These are phyloP conservation scores for Trichoderma reesei DNA, from an alignment of 495 filamentous ascomycete genomes.

Conservation along the genomic window DNA sequence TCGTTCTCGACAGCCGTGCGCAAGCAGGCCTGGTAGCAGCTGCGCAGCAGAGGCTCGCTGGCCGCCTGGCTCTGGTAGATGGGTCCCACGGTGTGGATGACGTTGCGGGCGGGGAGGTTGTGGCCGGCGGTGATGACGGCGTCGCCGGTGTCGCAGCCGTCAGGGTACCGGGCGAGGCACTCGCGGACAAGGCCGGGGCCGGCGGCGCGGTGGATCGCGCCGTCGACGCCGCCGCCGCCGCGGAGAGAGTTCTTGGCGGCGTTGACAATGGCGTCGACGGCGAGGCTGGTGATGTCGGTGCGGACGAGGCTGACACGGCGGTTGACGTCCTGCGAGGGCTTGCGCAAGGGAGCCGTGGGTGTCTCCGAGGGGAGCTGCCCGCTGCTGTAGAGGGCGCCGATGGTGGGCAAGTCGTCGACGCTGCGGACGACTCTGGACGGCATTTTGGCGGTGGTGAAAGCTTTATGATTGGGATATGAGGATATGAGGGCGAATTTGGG, in stretches of 20 bases:
- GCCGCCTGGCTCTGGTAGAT: slow-evolving; percentile 46
- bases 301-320: slow-evolving; percentile 59
- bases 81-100: slow-evolving; percentile 89
- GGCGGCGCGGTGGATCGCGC: slow-evolving; percentile 78
- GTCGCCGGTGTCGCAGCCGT: slow-evolving; percentile 65
- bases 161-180: slow-evolving; percentile 45
- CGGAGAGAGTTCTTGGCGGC: slow-evolving; percentile 74
- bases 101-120: slow-evolving; percentile 58
- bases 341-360: slow-evolving; percentile 15
- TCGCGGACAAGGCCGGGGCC: slow-evolving; percentile 58
- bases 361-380: slow-evolving; percentile 25
- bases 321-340: slow-evolving; percentile 52
- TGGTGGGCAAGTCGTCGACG: slow-evolving; percentile 51
- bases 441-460: slow-evolving; percentile 6
- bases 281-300: slow-evolving; percentile 74
- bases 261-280: slow-evolving; percentile 82
- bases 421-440: slow-evolving; percentile 22
- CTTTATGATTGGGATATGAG: background rate
- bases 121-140: slow-evolving; percentile 81
- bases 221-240: slow-evolving; percentile 81
- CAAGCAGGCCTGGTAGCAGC: slow-evolving; percentile 69
- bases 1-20: slow-evolving; percentile 57
- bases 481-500: background rate
- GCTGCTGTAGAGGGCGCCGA: slow-evolving; percentile 50
- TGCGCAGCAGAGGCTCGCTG: slow-evolving; percentile 43